Evolutionary conservation across 2,329 filamentous ascomycete genomes (phyloP).

Genomic region (Amylocarpus encephaloides): DNA sequence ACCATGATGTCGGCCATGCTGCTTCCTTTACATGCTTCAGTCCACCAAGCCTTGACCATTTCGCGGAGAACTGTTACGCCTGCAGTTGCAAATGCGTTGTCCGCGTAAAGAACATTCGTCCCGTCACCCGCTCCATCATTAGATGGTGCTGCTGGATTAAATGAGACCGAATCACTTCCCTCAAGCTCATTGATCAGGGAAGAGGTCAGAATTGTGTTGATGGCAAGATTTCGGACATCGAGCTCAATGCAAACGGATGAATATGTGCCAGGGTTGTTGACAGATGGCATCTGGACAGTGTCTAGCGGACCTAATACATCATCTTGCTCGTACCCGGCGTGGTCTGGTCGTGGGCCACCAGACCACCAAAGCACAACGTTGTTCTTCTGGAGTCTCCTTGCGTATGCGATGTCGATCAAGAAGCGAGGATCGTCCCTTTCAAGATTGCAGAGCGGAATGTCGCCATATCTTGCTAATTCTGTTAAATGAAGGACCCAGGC

Average conservation of each 20-base stretch:
- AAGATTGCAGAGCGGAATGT: constrained; percentile 90
- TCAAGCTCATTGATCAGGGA: constrained; percentile 96
- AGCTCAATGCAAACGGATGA: constrained; percentile 95
- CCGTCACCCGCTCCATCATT: constrained; percentile 57
- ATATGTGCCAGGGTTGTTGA: constrained; percentile 91
- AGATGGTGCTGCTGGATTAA: constrained; percentile 65
- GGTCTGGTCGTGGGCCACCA: constrained; percentile 75
- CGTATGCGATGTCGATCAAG: constrained; percentile 93
- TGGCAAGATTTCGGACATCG: constrained; percentile 86
- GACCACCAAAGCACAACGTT: constrained; percentile 99
- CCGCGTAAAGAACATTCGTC: constrained; percentile 67
- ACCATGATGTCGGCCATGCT: constrained; percentile 97
- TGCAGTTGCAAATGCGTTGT: constrained; percentile 88
- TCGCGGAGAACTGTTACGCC: constrained; percentile 86
- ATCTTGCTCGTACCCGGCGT: constrained; percentile 92
- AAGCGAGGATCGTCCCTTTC: constrained; percentile 92
- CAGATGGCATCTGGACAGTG: constrained; percentile 80
- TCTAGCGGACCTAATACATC: constrained; percentile 80
- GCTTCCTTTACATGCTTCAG: constrained; percentile 82
- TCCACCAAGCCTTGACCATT: constrained; percentile 99
- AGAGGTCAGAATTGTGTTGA: constrained; percentile 95
- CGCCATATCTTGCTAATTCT: constrained; percentile 82
- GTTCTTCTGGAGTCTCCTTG: constrained; percentile 79
- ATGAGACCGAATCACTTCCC: constrained; percentile 76
- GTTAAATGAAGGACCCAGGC: constrained; percentile 87